Base-by-base conservation (phyloP, 2,329 filamentous ascomycete species). In the Botrytis elliptica region DNA sequence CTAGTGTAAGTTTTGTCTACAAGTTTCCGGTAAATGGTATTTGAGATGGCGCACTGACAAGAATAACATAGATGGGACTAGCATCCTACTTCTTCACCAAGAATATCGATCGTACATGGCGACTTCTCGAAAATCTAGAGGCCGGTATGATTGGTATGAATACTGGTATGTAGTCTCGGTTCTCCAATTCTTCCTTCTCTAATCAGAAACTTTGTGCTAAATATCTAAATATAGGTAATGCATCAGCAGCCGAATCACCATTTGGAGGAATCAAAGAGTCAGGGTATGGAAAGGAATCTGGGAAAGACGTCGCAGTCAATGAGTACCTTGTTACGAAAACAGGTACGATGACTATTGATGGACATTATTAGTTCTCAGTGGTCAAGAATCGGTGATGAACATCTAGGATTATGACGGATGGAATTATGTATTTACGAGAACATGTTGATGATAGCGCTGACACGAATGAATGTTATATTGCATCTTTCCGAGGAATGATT, bases 81-180 rank as follows among this genome's bases (percentile, higher is more conserved):
- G 90, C 90, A 12, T 90, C 88, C 57, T 92, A 92, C 78, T 88
- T 88, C 75, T 92, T 92, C 81, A 92, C 90, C 0, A 91, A 90
- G 83, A 88, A 91, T 77, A 83, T 92, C 8, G 89, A 91, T 79
- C 88, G 90, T 0, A 85, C 88, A 70, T 91, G 90, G 88, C 84
- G 90, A 74, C 82, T 92, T 79, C 83, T 92, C 73, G 90, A 92
- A 84, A 90, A 88, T 76, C 80, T 92, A 49, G 89, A 92, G 79
- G 90, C 90, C 7, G 90, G 90, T 5, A 92, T 92, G 90, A 89
- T 92, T 78, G 90, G 90, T 22, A 83, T 90, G 82, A 90, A 90
- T 77, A 89, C 87, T 73, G 86, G 88, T 84, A 80, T 69, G 80
- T 78, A 55, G 84, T 79, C 64, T 79, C 76, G 25, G 64, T 42